Evolutionary conservation across 2,329 filamentous ascomycete genomes (phyloP).

Genomic region (Monosporascus cannonballus): DNA sequence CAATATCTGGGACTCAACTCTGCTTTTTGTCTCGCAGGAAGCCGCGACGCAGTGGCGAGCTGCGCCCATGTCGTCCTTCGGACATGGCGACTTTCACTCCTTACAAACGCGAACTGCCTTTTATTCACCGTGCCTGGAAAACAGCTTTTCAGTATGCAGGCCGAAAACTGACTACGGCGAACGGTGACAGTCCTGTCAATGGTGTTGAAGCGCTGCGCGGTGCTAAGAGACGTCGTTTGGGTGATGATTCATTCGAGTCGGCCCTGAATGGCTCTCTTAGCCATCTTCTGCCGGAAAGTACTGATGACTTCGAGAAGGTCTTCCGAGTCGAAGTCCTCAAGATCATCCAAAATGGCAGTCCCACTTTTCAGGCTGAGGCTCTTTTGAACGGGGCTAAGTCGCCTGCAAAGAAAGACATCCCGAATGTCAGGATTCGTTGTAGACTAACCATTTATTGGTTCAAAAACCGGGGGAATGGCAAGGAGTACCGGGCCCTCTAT

Average conservation of each 20-base stretch:
- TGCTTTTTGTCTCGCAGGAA: constrained; percentile 10
- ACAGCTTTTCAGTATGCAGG: constrained; percentile 33
- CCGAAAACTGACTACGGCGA: constrained; percentile 33
- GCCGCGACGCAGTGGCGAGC: constrained; percentile 22
- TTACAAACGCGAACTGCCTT: constrained; percentile 44
- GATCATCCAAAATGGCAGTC: constrained; percentile 43
- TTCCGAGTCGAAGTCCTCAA: constrained; percentile 49
- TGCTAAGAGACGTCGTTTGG: constrained; percentile 45
- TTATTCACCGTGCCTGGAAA: constrained; percentile 50
- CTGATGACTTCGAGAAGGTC: constrained; percentile 29
- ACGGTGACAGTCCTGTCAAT: constrained; percentile 30
- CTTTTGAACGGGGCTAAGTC: constrained; percentile 30
- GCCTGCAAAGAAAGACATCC: constrained; percentile 28
- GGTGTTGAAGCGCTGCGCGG: constrained; percentile 34
- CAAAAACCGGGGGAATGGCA: constrained; percentile 16
- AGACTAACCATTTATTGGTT: constrained; percentile 34
- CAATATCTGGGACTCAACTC: constrained; percentile 3
- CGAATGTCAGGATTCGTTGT: constrained; percentile 34
- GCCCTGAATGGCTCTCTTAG: constrained; percentile 16
- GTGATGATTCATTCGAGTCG: constrained; percentile 31
- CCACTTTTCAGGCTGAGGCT: constrained; percentile 29
- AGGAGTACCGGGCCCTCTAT: constrained; percentile 38
- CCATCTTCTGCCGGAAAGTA: constrained; percentile 16
- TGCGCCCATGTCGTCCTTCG: constrained; percentile 29
- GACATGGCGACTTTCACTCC: constrained; percentile 43